A percentile compares a stretch with the other conserved stretches of the same genome.
Evolutionary conservation across 768 basidiomycete genomes (phyloP).

Genomic region (Phaeotremella skinneri): DNA sequence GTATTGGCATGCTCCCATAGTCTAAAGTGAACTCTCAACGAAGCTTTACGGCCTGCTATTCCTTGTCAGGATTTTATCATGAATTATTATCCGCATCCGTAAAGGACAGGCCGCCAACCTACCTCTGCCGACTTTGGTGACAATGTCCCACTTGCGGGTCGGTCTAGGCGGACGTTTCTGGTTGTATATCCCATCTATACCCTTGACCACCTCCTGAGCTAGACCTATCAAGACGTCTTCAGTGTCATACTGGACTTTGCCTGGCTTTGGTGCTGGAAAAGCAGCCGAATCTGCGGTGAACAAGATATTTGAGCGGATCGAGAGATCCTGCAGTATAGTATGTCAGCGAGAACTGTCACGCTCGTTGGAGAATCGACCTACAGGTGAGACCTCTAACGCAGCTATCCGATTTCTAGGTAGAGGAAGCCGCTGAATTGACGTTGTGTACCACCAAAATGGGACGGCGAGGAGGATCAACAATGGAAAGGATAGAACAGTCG

Average conservation of each 20-base stretch:
- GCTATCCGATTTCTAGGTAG: slow-evolving; percentile 65
- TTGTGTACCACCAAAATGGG: slow-evolving; percentile 92
- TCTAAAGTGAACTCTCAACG: slow-evolving; percentile 29
- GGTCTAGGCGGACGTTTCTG: slow-evolving; percentile 23
- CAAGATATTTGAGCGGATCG: slow-evolving; percentile 26
- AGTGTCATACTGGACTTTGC: slow-evolving; percentile 13
- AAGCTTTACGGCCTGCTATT: slow-evolving; percentile 7
- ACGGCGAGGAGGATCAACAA: slow-evolving; percentile 68
- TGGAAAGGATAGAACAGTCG: slow-evolving; percentile 68
- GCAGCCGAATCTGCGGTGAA: slow-evolving; percentile 33
- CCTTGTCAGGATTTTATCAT: background rate
- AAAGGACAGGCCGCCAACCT: slow-evolving; percentile 2
- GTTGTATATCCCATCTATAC: slow-evolving; percentile 31
- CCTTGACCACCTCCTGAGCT: slow-evolving; percentile 24
- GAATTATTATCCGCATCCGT: background rate
- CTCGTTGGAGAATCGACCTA: slow-evolving; percentile 13
- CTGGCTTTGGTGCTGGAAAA: slow-evolving; percentile 33
- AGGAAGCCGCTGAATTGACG: slow-evolving; percentile 78
- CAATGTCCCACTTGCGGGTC: slow-evolving; percentile 34
- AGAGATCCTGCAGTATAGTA: slow-evolving; percentile 12
- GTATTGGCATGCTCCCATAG: slow-evolving; percentile 23
- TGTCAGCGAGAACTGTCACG: background rate
- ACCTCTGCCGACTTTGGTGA: slow-evolving; percentile 12
- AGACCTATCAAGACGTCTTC: slow-evolving; percentile 21
- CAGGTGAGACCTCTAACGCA: slow-evolving; percentile 56